A percentile compares a stretch with the other conserved stretches of the same genome.
Evolutionary conservation across 495 filamentous ascomycete species (phyloP).

Genomic region (Aspergillus campestris): DNA sequence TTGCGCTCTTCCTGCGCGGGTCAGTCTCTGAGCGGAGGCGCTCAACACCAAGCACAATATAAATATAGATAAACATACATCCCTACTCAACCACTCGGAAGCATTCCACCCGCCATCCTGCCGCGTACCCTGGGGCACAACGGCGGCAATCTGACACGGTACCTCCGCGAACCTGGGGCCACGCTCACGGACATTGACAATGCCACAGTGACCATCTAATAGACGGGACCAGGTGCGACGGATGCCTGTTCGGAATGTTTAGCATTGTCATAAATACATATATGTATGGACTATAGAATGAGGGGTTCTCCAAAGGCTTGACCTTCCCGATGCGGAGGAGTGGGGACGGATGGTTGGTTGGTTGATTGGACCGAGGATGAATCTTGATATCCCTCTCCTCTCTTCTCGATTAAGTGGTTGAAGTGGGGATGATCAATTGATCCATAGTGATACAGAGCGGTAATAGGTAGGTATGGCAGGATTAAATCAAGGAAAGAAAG

Average conservation of each 20-base stretch:
- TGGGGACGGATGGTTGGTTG: slow-evolving; percentile 9
- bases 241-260: slow-evolving; percentile 40
- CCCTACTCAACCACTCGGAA: slow-evolving; percentile 63
- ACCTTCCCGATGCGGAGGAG: slow-evolving; percentile 11
- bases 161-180: slow-evolving; percentile 56
- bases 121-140: slow-evolving; percentile 57
- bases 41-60: not conserved
- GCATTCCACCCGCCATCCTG: slow-evolving; percentile 59
- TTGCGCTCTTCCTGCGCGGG: slow-evolving; percentile 56
- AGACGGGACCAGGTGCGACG: slow-evolving; percentile 74
- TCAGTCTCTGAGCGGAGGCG: slow-evolving; percentile 1
- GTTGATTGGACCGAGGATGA: slow-evolving; percentile 1
- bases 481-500: not conserved
- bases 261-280: not conserved
- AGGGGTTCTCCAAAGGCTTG: slow-evolving; percentile 10
- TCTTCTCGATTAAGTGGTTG: not conserved
- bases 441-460: not conserved
- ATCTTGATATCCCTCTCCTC: not conserved
- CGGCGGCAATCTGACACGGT: slow-evolving; percentile 74
- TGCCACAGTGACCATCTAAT: slow-evolving; percentile 68
- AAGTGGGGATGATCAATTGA: not conserved
- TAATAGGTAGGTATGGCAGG: not conserved
- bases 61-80: slow-evolving; percentile 26
- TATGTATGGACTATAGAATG: not conserved
- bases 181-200: slow-evolving; percentile 57